Evolutionary conservation across 495 filamentous ascomycete genomes (phyloP), one percentile per base, ranked within the genome.

Genomic region (Jackrogersella multiformis): DNA sequence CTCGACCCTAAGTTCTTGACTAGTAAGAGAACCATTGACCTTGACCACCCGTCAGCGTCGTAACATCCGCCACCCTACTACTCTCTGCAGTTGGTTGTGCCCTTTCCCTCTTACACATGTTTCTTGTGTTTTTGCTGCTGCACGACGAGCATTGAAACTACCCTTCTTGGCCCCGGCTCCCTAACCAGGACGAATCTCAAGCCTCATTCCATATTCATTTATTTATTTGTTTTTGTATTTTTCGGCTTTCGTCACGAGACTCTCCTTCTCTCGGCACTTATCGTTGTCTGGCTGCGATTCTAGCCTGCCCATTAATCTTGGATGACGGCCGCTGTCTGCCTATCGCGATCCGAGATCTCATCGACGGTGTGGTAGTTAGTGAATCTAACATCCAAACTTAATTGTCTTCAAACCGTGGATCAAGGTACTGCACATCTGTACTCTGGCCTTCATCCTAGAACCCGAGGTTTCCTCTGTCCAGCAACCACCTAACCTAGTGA

Each of bases 121-220:
- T 34, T 16, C 23, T 51, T 38, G 21, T 26, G 16, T 18, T 16
- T 60, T 49, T 32, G 24, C 26, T 30, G 45, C n/a, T 30, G 18
- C n/a, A 26, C 45, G n/a, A 44, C 39, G 23, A 56, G 8, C 4
- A 39, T 45, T 36, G 36, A 28, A 13, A 1, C 8, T 35, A 8
- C 12, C 13, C 41, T 9, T 46, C n/a, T 44, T 30, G 18, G 35
- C 18, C 9, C 52, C 24, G 51, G 18, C 10, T 30, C 24, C 23
- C 18, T 39, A 49, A 28, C 0, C 23, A 46, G 32, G 28, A 21
- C 59, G 20, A 6, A 32, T 42, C 21, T 13, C 13, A 10, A 63
- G 32, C 21, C 35, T 64, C 48, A 51, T 56, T 38, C 10, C 5
- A 9, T 39, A n/a, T n/a, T n/a, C n/a, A n/a, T 41, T n/a, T 51